Evolutionary conservation across 139 green algal genomes (phyloP).

Genomic region (Diplosphaera chodatii): DNA sequence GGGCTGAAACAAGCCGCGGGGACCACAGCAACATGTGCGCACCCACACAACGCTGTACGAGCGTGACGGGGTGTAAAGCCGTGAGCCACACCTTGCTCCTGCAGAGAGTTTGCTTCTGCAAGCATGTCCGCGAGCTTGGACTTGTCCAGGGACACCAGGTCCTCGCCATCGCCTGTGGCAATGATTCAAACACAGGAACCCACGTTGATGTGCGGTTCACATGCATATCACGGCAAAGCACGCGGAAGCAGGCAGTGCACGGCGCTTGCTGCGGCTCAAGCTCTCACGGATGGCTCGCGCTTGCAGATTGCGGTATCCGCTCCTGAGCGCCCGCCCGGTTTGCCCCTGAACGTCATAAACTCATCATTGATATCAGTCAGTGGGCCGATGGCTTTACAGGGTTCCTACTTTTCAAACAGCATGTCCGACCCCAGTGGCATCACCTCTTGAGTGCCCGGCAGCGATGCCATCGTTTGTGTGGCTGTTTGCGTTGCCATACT

Average conservation of each 20-base stretch:
- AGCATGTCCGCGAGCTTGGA: slow-evolving; percentile 6
- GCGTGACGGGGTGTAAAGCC: too few species aligned
- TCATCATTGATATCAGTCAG: too few species aligned
- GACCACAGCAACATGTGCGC: too few species aligned
- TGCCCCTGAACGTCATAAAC: neutral
- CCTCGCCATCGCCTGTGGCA: neutral
- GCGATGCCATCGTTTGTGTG: too few species aligned
- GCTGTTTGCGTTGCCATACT: neutral
- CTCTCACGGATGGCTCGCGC: neutral
- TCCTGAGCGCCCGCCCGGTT: neutral
- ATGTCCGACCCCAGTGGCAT: too few species aligned
- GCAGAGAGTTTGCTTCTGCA: slow-evolving; percentile 5
- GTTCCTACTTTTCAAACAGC: too few species aligned
- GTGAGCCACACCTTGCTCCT: slow-evolving; percentile 2
- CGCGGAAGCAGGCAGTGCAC: neutral
- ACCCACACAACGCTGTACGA: too few species aligned
- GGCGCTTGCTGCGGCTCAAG: too few species aligned
- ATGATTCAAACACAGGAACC: too few species aligned
- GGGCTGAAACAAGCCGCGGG: too few species aligned
- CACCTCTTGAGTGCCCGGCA: neutral
- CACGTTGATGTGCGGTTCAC: too few species aligned
- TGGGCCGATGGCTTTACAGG: too few species aligned
- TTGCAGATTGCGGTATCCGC: neutral
- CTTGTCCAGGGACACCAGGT: slow-evolving; percentile 11
- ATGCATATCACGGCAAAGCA: neutral